Evolutionary conservation across 1,284 basidiomycete species (phyloP).

Genomic region (Puccinia horiana): DNA sequence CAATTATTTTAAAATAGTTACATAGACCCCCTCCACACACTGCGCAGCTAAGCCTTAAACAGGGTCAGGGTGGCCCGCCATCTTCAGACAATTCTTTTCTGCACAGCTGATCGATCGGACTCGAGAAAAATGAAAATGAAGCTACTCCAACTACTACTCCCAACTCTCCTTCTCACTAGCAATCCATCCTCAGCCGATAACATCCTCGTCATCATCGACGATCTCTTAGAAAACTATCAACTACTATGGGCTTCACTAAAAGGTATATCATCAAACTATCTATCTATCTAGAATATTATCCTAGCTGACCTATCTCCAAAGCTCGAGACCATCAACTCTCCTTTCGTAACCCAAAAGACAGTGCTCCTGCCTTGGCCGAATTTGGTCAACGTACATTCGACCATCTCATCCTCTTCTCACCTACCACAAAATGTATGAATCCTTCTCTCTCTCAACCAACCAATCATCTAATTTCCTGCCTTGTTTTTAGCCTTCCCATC

Average conservation of each 20-base stretch:
- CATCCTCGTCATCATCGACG: conserved; percentile 80
- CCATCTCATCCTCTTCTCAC: conserved; percentile 80
- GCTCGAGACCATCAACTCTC: conserved; percentile 64
- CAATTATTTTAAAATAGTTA: too few species aligned
- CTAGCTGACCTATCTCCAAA: neutral
- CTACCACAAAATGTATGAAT: conserved; percentile 73
- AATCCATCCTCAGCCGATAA: conserved; percentile 63
- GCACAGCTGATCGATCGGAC: too few species aligned
- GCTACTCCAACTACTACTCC: neutral
- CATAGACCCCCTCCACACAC: too few species aligned
- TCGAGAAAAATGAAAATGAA: neutral
- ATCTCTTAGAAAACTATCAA: conserved; percentile 69
- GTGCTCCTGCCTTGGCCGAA: conserved; percentile 68
- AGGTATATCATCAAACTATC: conserved; percentile 62
- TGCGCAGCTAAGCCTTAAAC: too few species aligned
- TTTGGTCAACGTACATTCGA: conserved; percentile 74
- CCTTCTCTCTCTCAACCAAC: neutral
- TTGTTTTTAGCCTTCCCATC: conserved; percentile 66
- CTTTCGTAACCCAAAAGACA: conserved; percentile 75
- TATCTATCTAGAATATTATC: neutral
- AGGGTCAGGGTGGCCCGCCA: too few species aligned
- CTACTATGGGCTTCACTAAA: conserved; percentile 76
- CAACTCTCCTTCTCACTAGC: neutral
- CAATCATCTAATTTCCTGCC: neutral
- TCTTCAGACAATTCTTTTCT: too few species aligned